Base-by-base conservation (phyloP, 1,284 basidiomycete genomes). In the Sphagnurus paluster region DNA sequence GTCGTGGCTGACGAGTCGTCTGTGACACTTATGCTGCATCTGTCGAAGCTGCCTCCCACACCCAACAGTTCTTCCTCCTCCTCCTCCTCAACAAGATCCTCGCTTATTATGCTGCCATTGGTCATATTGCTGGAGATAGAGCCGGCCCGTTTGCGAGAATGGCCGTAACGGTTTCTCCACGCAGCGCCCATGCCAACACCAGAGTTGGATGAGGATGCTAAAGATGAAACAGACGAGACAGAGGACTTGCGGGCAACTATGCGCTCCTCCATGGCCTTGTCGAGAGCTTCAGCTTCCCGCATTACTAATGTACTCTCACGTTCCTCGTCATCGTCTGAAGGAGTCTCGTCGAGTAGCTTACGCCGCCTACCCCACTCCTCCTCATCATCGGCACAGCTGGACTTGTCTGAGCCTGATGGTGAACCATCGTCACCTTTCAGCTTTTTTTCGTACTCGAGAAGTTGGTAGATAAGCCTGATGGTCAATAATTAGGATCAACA, bases 381-480 rank as follows among this genome's bases (percentile, higher is more conserved):
- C 48, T 85, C 78, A 21, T 84, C 82, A 34, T 76, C 76, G 42
- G 75, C 67, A 23, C 69, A 80, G 10, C 46, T 50, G 17, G 80
- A 74, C 25, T 60, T 60, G 57, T 87, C 75, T 51, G 82, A 80
- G 28, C 64, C 64, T 13, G 71, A 65, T 36, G 75, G 80, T 25
- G 74, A 82, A 26, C 64, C 67, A 51, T 65, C 67, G 47, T 72
- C 74, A 35, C 72, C 69, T 52, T 77, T 80, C 39, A 97, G 75
- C 44, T 80, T 78, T 50, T 93, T 87, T 65, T 95, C 93, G 68
- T 95, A 98, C 63, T 97, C 94, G 59, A 96, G 78, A 30, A 98
- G 77, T 71, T 97, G 93, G 76, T 96, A 98, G 67, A 98, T 96
- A 63, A 98, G 85, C 46, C 93, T 95, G 61, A 52, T 28, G 25